Evolutionary conservation across 805 yeast genomes (phyloP), one percentile per base, ranked within the genome.

Genomic region (Sungouiozyma intestinalis): DNA sequence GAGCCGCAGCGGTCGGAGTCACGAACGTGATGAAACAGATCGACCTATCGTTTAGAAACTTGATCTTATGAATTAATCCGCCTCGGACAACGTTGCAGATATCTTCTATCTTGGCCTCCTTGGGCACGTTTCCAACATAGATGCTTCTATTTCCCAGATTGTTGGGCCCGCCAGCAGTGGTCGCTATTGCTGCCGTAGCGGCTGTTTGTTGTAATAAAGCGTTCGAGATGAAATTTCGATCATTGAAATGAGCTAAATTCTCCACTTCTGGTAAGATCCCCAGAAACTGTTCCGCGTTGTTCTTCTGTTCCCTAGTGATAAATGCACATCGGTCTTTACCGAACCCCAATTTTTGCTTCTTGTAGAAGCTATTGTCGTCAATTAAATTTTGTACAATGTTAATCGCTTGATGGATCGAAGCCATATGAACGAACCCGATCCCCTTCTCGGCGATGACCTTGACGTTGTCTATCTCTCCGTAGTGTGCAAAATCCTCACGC

Each of bases 1-100:
- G 97, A 1, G 96, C 96, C 1, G 97, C 97, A 2, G 97, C 95
- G 41, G 90, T 83, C 20, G 97, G 95, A 58, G 92, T 97, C 49
- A 90, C 81, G 60, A 92, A 90, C 13, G 97, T 90, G 40, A 92
- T 84, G 60, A 92, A 92, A 57, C 97, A 87, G 45, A 87, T 90
- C 56, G 85, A 95, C 48, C 90, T 76, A 56, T 86, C 97, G 41
- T 79, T 73, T 41, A 90, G 71, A 44, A 83, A 76, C 51, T 94
- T 74, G 43, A 90, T 79, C 49, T 79, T 78, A 57, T 90, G 96
- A 49, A 90, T 71, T 37, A 88, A 73, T 2, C 98, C 98, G 40
- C 97, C 97, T 49, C 97, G 76, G 17, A 90, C 94, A 40, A 85
- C 95, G 57, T 92, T 92, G 69, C 98, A 90, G 40, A 90, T 81